Percentiles rank a stretch among this genome's conserved stretches.
These are phyloP conservation scores for Phalaenopsis hybrid DNA, from an alignment of 116 monocot genomes.

Conservation along the genomic window DNA sequence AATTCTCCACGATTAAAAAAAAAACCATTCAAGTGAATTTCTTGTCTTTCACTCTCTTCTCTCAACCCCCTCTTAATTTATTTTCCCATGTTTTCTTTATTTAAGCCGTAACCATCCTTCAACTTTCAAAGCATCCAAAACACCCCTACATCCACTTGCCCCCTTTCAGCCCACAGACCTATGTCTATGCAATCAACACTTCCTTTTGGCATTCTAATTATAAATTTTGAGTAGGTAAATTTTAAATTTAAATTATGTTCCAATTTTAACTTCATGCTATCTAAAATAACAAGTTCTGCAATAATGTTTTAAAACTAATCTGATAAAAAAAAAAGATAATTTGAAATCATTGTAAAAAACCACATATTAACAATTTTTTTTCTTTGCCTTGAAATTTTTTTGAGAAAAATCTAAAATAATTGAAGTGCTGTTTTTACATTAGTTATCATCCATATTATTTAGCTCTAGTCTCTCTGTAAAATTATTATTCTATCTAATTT, in stretches of 20 bases:
- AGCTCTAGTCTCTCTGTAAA: not conserved
- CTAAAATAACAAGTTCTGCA: not conserved
- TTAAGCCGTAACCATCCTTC: not conserved
- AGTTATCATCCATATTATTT: not conserved
- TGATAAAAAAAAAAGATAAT: not conserved
- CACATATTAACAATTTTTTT: not conserved
- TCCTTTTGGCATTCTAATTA: not conserved
- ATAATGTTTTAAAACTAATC: not conserved
- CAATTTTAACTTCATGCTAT: not conserved
- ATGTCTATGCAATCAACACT: not conserved
- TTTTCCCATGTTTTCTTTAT: constrained; percentile 1
- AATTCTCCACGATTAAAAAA: not conserved
- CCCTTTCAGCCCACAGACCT: not conserved
- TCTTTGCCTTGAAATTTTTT: not conserved
- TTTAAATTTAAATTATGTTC: not conserved
- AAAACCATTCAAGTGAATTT: not conserved
- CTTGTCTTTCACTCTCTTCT: not conserved
- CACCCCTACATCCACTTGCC: not conserved
- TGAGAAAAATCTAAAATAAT: not conserved
- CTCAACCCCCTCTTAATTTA: not conserved
- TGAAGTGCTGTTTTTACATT: not conserved
- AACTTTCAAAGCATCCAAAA: not conserved
- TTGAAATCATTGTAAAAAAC: not conserved
- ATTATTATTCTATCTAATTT: not conserved
- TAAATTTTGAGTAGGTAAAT: not conserved